These are phyloP conservation scores for Durotheca rogersii DNA, from an alignment of 495 filamentous ascomycete genomes.

Conservation along the genomic window DNA sequence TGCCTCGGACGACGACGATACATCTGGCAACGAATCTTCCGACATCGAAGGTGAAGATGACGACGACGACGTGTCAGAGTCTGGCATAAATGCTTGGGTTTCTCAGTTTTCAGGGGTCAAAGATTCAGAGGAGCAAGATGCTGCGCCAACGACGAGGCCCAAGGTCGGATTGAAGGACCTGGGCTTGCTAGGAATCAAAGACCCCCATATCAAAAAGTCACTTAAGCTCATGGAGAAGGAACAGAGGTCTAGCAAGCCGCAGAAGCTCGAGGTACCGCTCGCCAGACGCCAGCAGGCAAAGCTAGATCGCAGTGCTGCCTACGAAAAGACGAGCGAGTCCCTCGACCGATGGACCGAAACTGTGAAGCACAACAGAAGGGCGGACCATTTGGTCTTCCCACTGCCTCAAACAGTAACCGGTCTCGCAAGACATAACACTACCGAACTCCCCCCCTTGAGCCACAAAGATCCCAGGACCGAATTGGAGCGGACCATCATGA, in stretches of 20 bases:
- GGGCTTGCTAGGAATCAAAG: slow-evolving; percentile 65
- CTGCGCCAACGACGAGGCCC: slow-evolving; percentile 45
- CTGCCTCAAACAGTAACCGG: slow-evolving; percentile 66
- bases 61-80: slow-evolving; percentile 59
- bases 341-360: slow-evolving; percentile 90
- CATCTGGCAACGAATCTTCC: slow-evolving; percentile 46
- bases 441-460: slow-evolving; percentile 56
- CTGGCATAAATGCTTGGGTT: slow-evolving; percentile 63
- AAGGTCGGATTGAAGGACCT: slow-evolving; percentile 84
- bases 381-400: slow-evolving; percentile 91
- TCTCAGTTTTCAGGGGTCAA: slow-evolving; percentile 57
- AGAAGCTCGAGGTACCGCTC: slow-evolving; percentile 81
- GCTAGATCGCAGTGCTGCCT: slow-evolving; percentile 80
- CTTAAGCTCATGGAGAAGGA: slow-evolving; percentile 65
- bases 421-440: slow-evolving; percentile 43
- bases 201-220: slow-evolving; percentile 75
- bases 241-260: slow-evolving; percentile 53
- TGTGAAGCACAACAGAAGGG: slow-evolving; percentile 87
- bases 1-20: slow-evolving; percentile 46
- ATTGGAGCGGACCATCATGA: slow-evolving; percentile 78
- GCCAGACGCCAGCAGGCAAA: slow-evolving; percentile 88
- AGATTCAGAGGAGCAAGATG: slow-evolving; percentile 35
- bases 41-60: slow-evolving; percentile 49
- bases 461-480: slow-evolving; percentile 66
- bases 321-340: slow-evolving; percentile 87